Percentiles rank a stretch among this genome's conserved stretches.
These are phyloP conservation scores for Fusarium sp. DNA, from an alignment of 2,329 filamentous ascomycete genomes.

Conservation along the genomic window DNA sequence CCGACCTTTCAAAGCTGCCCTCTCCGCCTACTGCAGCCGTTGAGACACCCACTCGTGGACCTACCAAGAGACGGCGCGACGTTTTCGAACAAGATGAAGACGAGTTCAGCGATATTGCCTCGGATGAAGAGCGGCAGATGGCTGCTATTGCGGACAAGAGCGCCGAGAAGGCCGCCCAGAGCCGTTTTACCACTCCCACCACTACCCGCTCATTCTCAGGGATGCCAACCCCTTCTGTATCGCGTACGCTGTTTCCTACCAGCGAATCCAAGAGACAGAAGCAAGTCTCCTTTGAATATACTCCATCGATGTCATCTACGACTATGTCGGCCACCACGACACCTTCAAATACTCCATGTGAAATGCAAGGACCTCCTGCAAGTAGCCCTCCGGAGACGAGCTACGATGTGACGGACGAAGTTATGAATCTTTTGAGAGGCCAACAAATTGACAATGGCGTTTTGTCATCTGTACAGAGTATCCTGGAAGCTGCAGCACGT, in stretches of 20 bases:
- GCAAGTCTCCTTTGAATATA: slow-evolving; percentile 45
- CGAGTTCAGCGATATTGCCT: slow-evolving; percentile 46
- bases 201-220: slow-evolving; percentile 33
- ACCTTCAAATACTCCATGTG: slow-evolving; percentile 4
- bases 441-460: slow-evolving; percentile 51
- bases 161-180: slow-evolving; percentile 38
- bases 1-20: neutral
- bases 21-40: neutral
- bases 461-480: slow-evolving; percentile 48
- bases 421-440: slow-evolving; percentile 58
- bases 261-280: slow-evolving; percentile 44
- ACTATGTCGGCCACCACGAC: slow-evolving; percentile 26
- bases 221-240: slow-evolving; percentile 47
- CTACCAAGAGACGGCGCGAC: slow-evolving; percentile 44
- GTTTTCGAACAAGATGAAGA: slow-evolving; percentile 41
- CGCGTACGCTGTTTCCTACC: slow-evolving; percentile 48
- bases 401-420: slow-evolving; percentile 53
- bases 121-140: slow-evolving; percentile 52
- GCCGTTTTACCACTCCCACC: slow-evolving; percentile 39
- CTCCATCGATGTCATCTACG: slow-evolving; percentile 9
- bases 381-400: slow-evolving; percentile 24
- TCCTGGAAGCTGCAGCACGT: slow-evolving; percentile 65
- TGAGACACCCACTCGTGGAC: slow-evolving; percentile 30
- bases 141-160: slow-evolving; percentile 48
- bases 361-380: slow-evolving; percentile 7